phyloP scores from a whole-genome alignment of 208 protist genomes.

The Lotmaria passim region DNA sequence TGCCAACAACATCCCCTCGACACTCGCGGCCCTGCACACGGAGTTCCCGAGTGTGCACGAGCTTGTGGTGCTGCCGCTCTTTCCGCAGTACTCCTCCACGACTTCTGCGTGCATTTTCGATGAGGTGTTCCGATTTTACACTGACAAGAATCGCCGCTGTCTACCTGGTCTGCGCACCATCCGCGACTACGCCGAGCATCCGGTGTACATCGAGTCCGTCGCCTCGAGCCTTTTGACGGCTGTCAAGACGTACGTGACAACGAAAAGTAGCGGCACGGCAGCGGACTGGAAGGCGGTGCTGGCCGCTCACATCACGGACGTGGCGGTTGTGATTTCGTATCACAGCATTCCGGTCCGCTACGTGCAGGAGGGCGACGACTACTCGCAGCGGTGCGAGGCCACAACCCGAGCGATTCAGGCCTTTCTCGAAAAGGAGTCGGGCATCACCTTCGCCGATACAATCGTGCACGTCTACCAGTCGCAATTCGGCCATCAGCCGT shows the following conservation, averaged over 20 bases:
- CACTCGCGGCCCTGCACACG: slow-evolving; percentile 16
- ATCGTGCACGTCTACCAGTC: slow-evolving; percentile 57
- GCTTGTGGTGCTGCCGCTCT: slow-evolving; percentile 56
- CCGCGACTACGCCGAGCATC: slow-evolving; percentile 48
- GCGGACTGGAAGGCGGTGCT: slow-evolving; percentile 9
- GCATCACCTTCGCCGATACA: slow-evolving; percentile 18
- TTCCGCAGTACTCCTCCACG: slow-evolving; percentile 68
- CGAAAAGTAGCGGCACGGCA: neutral
- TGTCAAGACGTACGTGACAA: slow-evolving; percentile 19
- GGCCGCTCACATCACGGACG: neutral
- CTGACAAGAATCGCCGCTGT: slow-evolving; percentile 23
- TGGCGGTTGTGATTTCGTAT: slow-evolving; percentile 51
- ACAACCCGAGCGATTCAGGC: slow-evolving; percentile 27
- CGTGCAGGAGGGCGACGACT: slow-evolving; percentile 40
- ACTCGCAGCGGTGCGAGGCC: slow-evolving; percentile 33
- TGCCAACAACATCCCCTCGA: slow-evolving; percentile 24
- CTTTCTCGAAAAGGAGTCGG: slow-evolving; percentile 13
- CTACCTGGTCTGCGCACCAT: slow-evolving; percentile 46
- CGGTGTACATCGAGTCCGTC: slow-evolving; percentile 47
- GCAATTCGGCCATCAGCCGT: slow-evolving; percentile 48
- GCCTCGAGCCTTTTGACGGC: slow-evolving; percentile 16
- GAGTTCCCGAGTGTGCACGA: slow-evolving; percentile 18
- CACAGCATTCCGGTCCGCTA: slow-evolving; percentile 51
- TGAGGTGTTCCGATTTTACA: slow-evolving; percentile 42
- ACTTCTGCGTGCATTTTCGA: slow-evolving; percentile 49